Conservation (phyloP, 2,329 filamentous ascomycete species). For the Phyllosticta citriasiana region DNA sequence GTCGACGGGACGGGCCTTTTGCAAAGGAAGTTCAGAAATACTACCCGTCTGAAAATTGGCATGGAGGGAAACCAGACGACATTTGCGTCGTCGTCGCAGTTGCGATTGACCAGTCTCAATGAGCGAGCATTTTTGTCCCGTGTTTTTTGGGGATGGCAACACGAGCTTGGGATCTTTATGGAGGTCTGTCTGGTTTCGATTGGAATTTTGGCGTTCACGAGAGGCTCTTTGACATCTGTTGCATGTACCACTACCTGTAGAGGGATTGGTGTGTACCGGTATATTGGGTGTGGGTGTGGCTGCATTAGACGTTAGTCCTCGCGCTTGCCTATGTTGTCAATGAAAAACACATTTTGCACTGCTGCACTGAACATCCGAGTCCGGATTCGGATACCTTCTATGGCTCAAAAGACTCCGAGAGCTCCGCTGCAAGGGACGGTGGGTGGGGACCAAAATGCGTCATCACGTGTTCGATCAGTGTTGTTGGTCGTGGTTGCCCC, state of each 20-base stretch:
- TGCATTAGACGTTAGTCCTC: not conserved
- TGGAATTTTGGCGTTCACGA: not conserved
- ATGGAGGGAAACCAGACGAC: constrained; percentile 90
- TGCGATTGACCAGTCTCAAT: constrained; percentile 15
- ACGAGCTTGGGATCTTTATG: not conserved
- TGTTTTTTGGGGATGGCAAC: not conserved
- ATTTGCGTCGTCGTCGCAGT: constrained; percentile 73
- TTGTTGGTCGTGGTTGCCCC: constrained; percentile 3
- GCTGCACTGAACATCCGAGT: not conserved
- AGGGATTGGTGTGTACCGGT: not conserved
- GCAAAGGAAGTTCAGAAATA: constrained; percentile 86
- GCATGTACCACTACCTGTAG: not conserved
- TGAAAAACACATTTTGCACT: not conserved
- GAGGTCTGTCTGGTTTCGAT: not conserved
- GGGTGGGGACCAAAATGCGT: not conserved
- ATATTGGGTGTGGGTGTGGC: not conserved
- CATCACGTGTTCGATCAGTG: not conserved
- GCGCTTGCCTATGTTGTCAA: not conserved
- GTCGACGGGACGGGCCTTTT: constrained; percentile 79
- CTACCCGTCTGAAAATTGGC: constrained; percentile 78
- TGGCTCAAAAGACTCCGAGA: not conserved
- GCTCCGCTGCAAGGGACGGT: not conserved
- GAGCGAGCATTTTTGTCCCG: not conserved
- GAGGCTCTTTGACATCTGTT: not conserved
- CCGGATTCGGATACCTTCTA: not conserved